Percentiles rank a stretch among this genome's conserved stretches.
phyloP scores from a whole-genome alignment of 371 early-diverging fungal species.

The Catenaria anguillulae region DNA sequence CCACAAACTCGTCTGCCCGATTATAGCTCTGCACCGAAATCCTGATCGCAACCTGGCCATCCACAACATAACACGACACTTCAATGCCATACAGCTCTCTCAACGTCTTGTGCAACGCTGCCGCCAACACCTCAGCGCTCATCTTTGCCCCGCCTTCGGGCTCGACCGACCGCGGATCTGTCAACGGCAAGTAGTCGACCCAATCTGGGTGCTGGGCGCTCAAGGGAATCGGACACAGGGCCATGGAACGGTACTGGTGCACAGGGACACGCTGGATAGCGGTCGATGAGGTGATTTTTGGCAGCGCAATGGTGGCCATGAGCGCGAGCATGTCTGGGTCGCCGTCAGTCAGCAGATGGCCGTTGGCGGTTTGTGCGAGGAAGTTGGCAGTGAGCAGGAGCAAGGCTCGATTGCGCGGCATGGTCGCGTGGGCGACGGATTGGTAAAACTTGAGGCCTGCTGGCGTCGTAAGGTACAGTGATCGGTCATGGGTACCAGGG shows the following conservation, averaged over 20 bases:
- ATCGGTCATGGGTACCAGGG: slow-evolving; percentile 21
- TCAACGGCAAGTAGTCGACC: not conserved
- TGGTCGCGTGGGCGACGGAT: slow-evolving; percentile 8
- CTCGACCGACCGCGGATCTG: too few species aligned
- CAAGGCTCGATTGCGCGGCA: too few species aligned
- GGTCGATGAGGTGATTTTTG: not conserved
- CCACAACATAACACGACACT: slow-evolving; percentile 13
- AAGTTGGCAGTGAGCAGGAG: too few species aligned
- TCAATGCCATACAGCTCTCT: slow-evolving; percentile 11
- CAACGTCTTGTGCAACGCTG: slow-evolving; percentile 14
- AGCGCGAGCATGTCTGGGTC: not conserved
- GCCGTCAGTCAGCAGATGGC: slow-evolving; percentile 11
- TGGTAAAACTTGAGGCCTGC: slow-evolving; percentile 10
- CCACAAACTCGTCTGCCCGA: slow-evolving; percentile 11
- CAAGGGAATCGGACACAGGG: slow-evolving; percentile 3
- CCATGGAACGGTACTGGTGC: slow-evolving; percentile 9
- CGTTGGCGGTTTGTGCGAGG: too few species aligned
- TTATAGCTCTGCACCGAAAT: slow-evolving; percentile 22
- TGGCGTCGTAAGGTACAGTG: slow-evolving; percentile 14
- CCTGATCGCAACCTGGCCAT: slow-evolving; percentile 12
- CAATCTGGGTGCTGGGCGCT: not conserved
- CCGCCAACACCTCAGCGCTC: not conserved
- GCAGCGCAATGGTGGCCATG: not conserved
- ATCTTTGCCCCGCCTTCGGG: not conserved
- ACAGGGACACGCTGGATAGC: slow-evolving; percentile 1